Base-by-base conservation (phyloP, 1,139 yeast species). In the Candida freyschussii region DNA sequence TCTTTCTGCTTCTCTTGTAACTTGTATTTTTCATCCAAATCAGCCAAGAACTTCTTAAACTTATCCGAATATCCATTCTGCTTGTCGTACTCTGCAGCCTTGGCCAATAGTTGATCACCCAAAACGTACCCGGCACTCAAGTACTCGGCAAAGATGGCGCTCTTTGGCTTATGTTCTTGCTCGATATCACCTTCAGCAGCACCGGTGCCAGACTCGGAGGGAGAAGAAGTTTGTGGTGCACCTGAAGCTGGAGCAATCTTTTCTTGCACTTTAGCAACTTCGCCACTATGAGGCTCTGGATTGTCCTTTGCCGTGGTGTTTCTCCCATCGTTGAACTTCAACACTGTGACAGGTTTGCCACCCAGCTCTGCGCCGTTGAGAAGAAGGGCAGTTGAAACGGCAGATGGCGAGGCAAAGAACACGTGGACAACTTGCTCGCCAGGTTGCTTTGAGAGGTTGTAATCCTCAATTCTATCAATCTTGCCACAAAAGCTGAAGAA, bases 401-500 rank as follows among this genome's bases (percentile, higher is more conserved):
- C 94, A 43, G 73, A 70, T 9, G 71, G 62, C 41, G 68, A 69
- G 34, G 65, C 74, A 55, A 82, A 83, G 29, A 55, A 62, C 24
- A 83, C 74, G 16, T 39, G 39, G 16, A 39, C 44, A 16, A 65
- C 49, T 45, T 63, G 60, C 31, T 63, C 60, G 27, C 46, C 45
- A 9, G 50, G 57, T 17, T 55, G 45, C 13, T 47, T 47, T 10
- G 52, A 52, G 15, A 50, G 43, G 32, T 59, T 52, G 17, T 60
- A 60, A 13, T 39, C 45, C 36, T 38, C 50, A 41, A 78, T 66
- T 10, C 64, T 47, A 41, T 64, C 62, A 42, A 82, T 72, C 43
- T 70, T 72, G n/a, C 94, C 94, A 54, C 93, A 81, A 56, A 82
- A 82, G 24, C 82, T 66, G 58, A 83, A 82, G 61, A 83, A 84